Evolutionary conservation across 2,329 filamentous ascomycete genomes (phyloP).

Genomic region (Zymoseptoria ardabiliae): DNA sequence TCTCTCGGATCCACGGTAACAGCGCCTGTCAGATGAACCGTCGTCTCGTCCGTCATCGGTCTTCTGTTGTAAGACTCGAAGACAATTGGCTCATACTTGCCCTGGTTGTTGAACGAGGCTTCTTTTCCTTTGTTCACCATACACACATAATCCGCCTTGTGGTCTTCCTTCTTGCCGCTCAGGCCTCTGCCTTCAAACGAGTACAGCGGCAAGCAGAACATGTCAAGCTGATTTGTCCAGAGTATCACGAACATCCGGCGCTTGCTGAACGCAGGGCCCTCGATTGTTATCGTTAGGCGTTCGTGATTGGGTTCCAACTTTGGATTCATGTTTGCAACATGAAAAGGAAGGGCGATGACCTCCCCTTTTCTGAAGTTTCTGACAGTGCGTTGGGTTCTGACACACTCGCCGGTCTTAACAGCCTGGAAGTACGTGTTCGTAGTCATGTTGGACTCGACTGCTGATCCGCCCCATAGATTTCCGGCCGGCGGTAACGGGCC

Average conservation of each 20-base stretch:
- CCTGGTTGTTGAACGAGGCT: not conserved
- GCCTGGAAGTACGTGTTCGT: not conserved
- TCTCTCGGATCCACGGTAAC: not conserved
- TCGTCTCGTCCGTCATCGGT: not conserved
- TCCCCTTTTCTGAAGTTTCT: constrained; percentile 12
- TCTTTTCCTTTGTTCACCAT: not conserved
- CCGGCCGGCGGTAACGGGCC: not conserved
- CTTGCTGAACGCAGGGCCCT: constrained; percentile 13
- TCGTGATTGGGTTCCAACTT: constrained; percentile 1
- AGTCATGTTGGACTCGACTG: not conserved
- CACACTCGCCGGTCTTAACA: not conserved
- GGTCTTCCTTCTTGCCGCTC: not conserved
- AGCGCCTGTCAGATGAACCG: not conserved
- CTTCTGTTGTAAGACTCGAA: not conserved
- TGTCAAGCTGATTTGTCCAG: constrained; percentile 7
- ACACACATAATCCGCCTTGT: not conserved
- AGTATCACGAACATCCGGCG: constrained; percentile 15
- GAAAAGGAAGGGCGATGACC: constrained; percentile 13
- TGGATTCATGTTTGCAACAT: constrained; percentile 14
- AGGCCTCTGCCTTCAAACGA: constrained; percentile 4
- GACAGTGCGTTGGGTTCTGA: constrained; percentile 1
- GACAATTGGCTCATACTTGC: not conserved
- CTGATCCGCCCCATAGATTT: not conserved
- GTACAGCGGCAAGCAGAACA: constrained; percentile 14
- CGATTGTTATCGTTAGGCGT: constrained; percentile 1